Conservation (phyloP, 306 rosid species). For the Rosa chinensis region DNA sequence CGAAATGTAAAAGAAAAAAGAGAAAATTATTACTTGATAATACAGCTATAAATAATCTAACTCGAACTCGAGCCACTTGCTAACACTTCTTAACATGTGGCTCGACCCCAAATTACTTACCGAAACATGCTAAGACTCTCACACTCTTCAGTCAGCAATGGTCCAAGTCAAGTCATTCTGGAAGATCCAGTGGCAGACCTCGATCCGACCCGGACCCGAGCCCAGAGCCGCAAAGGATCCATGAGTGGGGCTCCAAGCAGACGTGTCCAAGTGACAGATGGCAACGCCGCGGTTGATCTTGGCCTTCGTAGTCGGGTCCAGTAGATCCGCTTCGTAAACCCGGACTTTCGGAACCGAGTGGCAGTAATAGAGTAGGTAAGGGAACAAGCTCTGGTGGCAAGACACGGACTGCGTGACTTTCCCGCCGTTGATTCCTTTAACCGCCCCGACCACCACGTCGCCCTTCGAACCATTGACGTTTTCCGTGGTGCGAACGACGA, state of each 20-base stretch:
- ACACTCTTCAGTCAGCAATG: slow-evolving; percentile 50
- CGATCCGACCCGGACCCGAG: slow-evolving; percentile 81
- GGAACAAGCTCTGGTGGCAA: slow-evolving; percentile 91
- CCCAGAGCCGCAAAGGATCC: slow-evolving; percentile 85
- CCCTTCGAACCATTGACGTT: slow-evolving; percentile 67
- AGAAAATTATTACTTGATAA: slow-evolving; percentile 25
- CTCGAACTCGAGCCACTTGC: slow-evolving; percentile 31
- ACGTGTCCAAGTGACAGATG: slow-evolving; percentile 87
- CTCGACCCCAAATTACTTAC: slow-evolving; percentile 21
- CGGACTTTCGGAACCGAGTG: slow-evolving; percentile 96
- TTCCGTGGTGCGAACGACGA: slow-evolving; percentile 56
- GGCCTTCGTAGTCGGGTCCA: slow-evolving; percentile 55
- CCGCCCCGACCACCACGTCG: slow-evolving; percentile 55
- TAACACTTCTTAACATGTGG: slow-evolving; percentile 50
- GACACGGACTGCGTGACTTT: slow-evolving; percentile 82
- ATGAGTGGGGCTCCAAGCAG: slow-evolving; percentile 81
- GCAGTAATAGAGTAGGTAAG: slow-evolving; percentile 86
- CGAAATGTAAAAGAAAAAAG: slow-evolving; percentile 20
- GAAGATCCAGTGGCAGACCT: slow-evolving; percentile 97
- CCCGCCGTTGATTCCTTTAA: slow-evolving; percentile 73
- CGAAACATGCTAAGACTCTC: not conserved
- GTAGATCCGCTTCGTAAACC: slow-evolving; percentile 80
- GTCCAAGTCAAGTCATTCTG: slow-evolving; percentile 94
- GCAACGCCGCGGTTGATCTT: slow-evolving; percentile 84
- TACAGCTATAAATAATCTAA: slow-evolving; percentile 30